Percentiles rank a stretch among this genome's conserved stretches.
phyloP scores from a whole-genome alignment of 1,284 basidiomycete species.

The Irpex rosettiformis region DNA sequence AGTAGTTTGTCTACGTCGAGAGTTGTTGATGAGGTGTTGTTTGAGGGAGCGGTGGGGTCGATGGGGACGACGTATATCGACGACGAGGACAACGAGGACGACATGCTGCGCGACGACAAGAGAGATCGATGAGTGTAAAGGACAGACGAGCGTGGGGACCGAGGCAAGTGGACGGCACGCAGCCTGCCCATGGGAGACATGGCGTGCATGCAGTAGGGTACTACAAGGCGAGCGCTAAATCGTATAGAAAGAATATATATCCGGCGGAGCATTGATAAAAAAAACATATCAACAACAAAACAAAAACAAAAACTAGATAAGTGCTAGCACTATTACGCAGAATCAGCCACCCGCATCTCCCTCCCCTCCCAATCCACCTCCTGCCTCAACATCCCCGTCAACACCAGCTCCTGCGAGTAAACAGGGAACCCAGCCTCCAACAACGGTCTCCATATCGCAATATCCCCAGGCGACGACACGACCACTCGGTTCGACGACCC shows the following conservation, averaged over 20 bases:
- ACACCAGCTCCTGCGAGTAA: conserved; percentile 65
- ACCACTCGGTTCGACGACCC: conserved; percentile 50
- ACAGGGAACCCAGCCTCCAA: conserved; percentile 47
- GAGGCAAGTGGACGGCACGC: too few relatives aligned
- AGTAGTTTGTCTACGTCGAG: too few relatives aligned
- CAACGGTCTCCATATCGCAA: conserved; percentile 57
- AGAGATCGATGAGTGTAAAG: not conserved
- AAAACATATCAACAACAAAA: too few relatives aligned
- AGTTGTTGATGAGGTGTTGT: too few relatives aligned
- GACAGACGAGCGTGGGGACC: too few relatives aligned
- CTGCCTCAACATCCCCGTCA: conserved; percentile 62
- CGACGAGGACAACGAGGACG: conserved; percentile 1
- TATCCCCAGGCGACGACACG: conserved; percentile 61
- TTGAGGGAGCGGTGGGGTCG: conserved; percentile 36
- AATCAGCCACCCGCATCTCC: not conserved
- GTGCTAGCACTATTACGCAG: too few relatives aligned
- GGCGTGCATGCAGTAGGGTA: too few relatives aligned
- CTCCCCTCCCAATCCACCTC: conserved; percentile 59
- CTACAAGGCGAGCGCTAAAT: too few relatives aligned
- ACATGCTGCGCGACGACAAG: not conserved
- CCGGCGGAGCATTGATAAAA: too few relatives aligned
- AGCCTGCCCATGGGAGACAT: too few relatives aligned
- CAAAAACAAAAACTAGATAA: too few relatives aligned
- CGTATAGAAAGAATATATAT: too few relatives aligned
- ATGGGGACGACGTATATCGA: conserved; percentile 42